A percentile compares a stretch with the other conserved stretches of the same genome.
Conservation (phyloP, 2,329 filamentous ascomycete species). For the Pyrenophora graminea region DNA sequence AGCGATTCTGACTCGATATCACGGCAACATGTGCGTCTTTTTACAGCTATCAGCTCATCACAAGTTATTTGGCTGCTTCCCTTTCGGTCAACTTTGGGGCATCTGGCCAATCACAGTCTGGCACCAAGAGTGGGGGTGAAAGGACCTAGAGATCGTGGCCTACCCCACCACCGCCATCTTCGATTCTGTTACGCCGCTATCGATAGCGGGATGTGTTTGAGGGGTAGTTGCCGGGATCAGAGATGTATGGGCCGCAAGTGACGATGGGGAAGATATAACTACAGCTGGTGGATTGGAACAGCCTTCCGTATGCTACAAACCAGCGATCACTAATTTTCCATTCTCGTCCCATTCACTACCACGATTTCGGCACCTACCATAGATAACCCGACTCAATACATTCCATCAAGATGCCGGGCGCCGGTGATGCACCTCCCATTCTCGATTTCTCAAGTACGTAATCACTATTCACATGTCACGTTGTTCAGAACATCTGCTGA, state of each 20-base stretch:
- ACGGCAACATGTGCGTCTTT: no score
- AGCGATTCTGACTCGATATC: no score
- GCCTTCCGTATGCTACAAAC: background rate
- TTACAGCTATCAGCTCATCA: no score
- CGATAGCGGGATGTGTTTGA: background rate
- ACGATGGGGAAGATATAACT: background rate
- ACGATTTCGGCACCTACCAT: background rate
- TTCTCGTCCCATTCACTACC: background rate
- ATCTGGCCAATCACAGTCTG: background rate
- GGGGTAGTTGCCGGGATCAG: background rate
- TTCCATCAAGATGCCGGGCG: slow-evolving; percentile 21
- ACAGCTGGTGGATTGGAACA: no score
- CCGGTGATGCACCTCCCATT: slow-evolving; percentile 31
- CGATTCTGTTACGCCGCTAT: slow-evolving; percentile 1
- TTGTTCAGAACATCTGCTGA: background rate
- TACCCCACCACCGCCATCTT: slow-evolving; percentile 17
- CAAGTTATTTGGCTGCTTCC: no score
- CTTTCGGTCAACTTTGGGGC: no score
- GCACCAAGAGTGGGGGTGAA: slow-evolving; percentile 4
- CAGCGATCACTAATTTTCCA: background rate
- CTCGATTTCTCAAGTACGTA: slow-evolving; percentile 35
- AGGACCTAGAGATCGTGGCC: background rate
- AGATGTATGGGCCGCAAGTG: background rate
- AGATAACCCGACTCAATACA: background rate
- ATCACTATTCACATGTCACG: background rate